Percentiles rank a stretch among this genome's conserved stretches.
These are phyloP conservation scores for Ustilaginoidea virens DNA, from an alignment of 2,329 filamentous ascomycete genomes.

Conservation along the genomic window DNA sequence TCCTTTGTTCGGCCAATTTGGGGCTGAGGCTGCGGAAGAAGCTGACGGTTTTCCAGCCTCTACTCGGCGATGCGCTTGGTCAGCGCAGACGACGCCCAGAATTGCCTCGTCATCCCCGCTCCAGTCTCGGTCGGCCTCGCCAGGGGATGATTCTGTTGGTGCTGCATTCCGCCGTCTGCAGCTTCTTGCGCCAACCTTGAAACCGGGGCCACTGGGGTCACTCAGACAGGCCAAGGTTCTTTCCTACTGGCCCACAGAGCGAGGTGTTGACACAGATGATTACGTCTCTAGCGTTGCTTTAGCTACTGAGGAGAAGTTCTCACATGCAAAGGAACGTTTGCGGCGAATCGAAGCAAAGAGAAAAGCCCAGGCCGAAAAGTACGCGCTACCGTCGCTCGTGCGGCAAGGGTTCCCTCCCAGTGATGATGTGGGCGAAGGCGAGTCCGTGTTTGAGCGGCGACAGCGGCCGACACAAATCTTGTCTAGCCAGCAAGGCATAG, in stretches of 20 bases:
- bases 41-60: slow-evolving; percentile 5
- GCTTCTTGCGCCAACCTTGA: slow-evolving; percentile 17
- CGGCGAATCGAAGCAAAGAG: slow-evolving; percentile 18
- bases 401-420: slow-evolving; percentile 10
- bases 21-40: slow-evolving; percentile 3
- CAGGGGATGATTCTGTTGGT: slow-evolving; percentile 9
- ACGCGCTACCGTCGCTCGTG: slow-evolving; percentile 15
- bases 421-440: slow-evolving; percentile 4
- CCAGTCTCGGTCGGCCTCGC: slow-evolving; percentile 1
- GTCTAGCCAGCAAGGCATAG: slow-evolving; percentile 21
- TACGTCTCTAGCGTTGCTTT: slow-evolving; percentile 24
- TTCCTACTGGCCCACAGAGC: slow-evolving; percentile 23
- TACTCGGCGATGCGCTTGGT: slow-evolving; percentile 1
- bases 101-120: slow-evolving; percentile 6
- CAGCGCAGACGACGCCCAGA: slow-evolving; percentile 1
- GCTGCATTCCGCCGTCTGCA: slow-evolving; percentile 18
- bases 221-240: slow-evolving; percentile 16
- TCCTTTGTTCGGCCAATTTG: slow-evolving; percentile 13
- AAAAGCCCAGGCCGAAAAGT: slow-evolving; percentile 18
- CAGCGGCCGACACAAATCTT: slow-evolving; percentile 13
- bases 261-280: slow-evolving; percentile 16
- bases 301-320: slow-evolving; percentile 19
- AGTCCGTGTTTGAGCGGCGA: slow-evolving; percentile 6
- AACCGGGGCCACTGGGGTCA: slow-evolving; percentile 10
- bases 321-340: slow-evolving; percentile 17